Conservation (phyloP, 108 stramenopile species). For the Cyclotella atomus region DNA sequence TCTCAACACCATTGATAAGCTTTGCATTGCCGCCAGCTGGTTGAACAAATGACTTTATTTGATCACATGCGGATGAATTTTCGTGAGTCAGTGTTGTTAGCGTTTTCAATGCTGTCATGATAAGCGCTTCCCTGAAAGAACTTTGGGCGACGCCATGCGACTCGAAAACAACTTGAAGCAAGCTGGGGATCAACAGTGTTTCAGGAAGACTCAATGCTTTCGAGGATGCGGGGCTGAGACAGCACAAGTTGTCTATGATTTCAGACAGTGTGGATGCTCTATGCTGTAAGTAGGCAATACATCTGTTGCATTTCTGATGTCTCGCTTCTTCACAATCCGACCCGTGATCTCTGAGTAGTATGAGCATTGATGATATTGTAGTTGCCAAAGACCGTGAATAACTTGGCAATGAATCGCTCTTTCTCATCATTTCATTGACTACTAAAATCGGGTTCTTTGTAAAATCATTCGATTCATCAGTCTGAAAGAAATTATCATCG, state of each 20-base stretch:
- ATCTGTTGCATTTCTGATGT: conserved; percentile 32
- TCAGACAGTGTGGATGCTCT: conserved; percentile 58
- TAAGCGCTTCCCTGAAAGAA: conserved; percentile 22
- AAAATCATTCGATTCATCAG: conserved; percentile 9
- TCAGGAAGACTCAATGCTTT: conserved; percentile 24
- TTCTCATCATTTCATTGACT: conserved; percentile 67
- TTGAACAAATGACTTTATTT: conserved; percentile 37
- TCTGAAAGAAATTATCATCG: conserved; percentile 10
- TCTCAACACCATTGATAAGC: conserved; percentile 22
- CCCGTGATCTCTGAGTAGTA: conserved; percentile 3
- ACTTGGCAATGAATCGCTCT: conserved; percentile 62
- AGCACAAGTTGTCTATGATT: conserved; percentile 75
- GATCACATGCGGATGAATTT: conserved; percentile 65
- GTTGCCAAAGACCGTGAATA: conserved; percentile 62
- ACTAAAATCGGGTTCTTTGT: conserved; percentile 63
- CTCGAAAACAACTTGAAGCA: conserved; percentile 39
- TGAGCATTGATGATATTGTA: conserved; percentile 45
- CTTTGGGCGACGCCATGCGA: conserved; percentile 25
- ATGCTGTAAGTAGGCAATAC: conserved; percentile 49
- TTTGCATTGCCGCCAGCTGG: background rate
- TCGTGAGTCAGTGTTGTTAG: conserved; percentile 84
- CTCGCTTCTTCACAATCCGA: background rate
- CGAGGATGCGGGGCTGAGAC: conserved; percentile 59
- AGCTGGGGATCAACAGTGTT: conserved; percentile 36
- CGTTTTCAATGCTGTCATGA: conserved; percentile 58